These are phyloP conservation scores for Sporobolomyces pararoseus DNA, from an alignment of 768 basidiomycete species.

Conservation along the genomic window DNA sequence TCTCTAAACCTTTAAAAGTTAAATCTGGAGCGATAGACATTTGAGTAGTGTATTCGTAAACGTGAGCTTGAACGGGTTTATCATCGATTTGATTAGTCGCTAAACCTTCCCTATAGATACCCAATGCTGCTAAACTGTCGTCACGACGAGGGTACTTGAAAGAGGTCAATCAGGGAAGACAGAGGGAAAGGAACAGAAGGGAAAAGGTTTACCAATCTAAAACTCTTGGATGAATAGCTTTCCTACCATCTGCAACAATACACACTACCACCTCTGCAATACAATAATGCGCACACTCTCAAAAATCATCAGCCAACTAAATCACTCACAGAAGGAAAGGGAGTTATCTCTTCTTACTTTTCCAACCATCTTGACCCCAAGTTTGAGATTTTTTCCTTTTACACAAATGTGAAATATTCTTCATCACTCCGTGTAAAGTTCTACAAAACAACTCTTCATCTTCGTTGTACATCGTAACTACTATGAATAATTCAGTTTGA, in stretches of 20 bases:
- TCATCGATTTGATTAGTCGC: slow-evolving; percentile 53
- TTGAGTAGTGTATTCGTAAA: slow-evolving; percentile 84
- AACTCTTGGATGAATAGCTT: slow-evolving; percentile 55
- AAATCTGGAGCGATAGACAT: slow-evolving; percentile 75
- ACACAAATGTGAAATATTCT: slow-evolving; percentile 52
- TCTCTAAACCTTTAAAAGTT: slow-evolving; percentile 77
- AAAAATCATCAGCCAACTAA: no score
- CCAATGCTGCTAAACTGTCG: slow-evolving; percentile 67
- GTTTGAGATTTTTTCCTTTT: slow-evolving; percentile 48
- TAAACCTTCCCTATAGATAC: slow-evolving; percentile 45
- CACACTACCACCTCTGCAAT: slow-evolving; percentile 53
- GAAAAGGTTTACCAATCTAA: slow-evolving; percentile 55
- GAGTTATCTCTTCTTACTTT: slow-evolving; percentile 45
- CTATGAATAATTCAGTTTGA: slow-evolving; percentile 84
- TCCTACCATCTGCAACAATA: slow-evolving; percentile 52
- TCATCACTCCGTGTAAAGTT: slow-evolving; percentile 45
- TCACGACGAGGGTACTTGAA: no score
- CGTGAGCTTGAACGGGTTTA: slow-evolving; percentile 69
- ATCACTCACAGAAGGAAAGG: no score
- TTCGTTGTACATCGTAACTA: slow-evolving; percentile 96
- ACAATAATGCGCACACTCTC: no score
- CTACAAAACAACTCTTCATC: slow-evolving; percentile 51
- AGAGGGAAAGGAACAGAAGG: slow-evolving; percentile 44
- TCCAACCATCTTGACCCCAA: slow-evolving; percentile 51
- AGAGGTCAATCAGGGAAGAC: slow-evolving; percentile 53